These are phyloP conservation scores for Moesziomyces aphidis DNA, from an alignment of 1,284 basidiomycete genomes.

Conservation along the genomic window DNA sequence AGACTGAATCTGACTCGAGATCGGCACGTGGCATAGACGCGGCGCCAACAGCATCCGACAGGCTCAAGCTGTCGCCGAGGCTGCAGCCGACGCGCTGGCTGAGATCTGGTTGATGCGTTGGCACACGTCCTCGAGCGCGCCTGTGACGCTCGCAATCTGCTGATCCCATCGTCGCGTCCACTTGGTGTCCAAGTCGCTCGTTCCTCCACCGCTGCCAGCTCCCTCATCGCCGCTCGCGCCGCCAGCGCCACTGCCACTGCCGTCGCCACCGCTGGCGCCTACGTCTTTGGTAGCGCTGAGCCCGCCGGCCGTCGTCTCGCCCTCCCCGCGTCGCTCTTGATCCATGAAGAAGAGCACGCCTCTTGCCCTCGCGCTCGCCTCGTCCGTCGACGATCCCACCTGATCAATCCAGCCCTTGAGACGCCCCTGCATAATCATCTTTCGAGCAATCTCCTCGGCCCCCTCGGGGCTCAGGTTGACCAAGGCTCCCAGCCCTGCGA, in stretches of 20 bases:
- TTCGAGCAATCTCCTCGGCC: slow-evolving; percentile 91
- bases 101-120: slow-evolving; percentile 42
- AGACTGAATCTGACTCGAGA: too few species aligned
- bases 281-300: slow-evolving; percentile 28
- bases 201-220: slow-evolving; percentile 9
- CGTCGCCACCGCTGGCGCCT: slow-evolving; percentile 10
- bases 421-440: slow-evolving; percentile 95
- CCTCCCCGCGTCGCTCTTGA: slow-evolving; percentile 40
- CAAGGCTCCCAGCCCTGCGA: slow-evolving; percentile 52
- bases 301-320: slow-evolving; percentile 45
- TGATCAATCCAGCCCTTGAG: slow-evolving; percentile 92
- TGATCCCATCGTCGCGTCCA: slow-evolving; percentile 51
- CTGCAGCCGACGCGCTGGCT: slow-evolving; percentile 2
- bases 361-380: slow-evolving; percentile 3
- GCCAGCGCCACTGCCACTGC: slow-evolving; percentile 3
- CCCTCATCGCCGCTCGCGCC: slow-evolving; percentile 13
- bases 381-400: slow-evolving; percentile 70
- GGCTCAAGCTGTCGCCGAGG: background rate
- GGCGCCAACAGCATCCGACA: too few species aligned
- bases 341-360: slow-evolving; percentile 92
- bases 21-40: too few species aligned
- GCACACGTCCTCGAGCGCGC: slow-evolving; percentile 47
- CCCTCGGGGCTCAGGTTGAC: slow-evolving; percentile 71
- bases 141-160: slow-evolving; percentile 48
- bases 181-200: slow-evolving; percentile 32